Evolutionary conservation across 2,329 filamentous ascomycete species (phyloP).

Genomic region (Amauroascus niger): DNA sequence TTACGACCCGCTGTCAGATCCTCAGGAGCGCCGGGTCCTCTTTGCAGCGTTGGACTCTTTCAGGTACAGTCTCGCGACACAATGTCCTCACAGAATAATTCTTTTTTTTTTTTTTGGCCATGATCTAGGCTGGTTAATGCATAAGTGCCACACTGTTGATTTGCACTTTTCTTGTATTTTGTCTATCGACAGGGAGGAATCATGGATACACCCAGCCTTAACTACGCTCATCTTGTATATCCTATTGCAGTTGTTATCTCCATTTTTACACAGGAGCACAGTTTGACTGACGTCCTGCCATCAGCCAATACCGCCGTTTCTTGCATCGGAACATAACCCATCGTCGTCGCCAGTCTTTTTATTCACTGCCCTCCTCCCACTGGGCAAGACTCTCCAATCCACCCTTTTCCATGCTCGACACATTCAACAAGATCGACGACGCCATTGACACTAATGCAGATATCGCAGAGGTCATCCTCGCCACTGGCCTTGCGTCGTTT

Average conservation of each 20-base stretch:
- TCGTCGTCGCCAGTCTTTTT: conserved; percentile 82
- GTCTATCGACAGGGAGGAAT: too few relatives aligned
- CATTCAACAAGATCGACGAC: conserved; percentile 67
- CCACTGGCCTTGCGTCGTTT: conserved; percentile 59
- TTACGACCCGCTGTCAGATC: conserved; percentile 59
- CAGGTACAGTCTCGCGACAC: conserved; percentile 47
- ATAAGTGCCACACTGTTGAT: too few relatives aligned
- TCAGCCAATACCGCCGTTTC: conserved; percentile 70
- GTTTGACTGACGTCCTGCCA: conserved; percentile 10
- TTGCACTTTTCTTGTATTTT: too few relatives aligned
- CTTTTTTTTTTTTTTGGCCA: neutral
- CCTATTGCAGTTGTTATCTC: neutral
- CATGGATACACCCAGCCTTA: neutral
- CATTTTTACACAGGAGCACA: neutral
- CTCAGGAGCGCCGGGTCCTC: conserved; percentile 70
- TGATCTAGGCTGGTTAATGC: neutral
- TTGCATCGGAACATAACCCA: conserved; percentile 89
- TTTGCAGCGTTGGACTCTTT: conserved; percentile 82
- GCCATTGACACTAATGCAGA: conserved; percentile 84
- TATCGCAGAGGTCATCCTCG: conserved; percentile 67
- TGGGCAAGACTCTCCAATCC: conserved; percentile 71
- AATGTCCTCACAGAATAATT: neutral
- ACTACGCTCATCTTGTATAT: neutral
- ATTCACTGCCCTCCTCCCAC: conserved; percentile 73
- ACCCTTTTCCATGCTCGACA: conserved; percentile 74